A percentile compares a stretch with the other conserved stretches of the same genome.
phyloP scores from a whole-genome alignment of 2,329 filamentous ascomycete genomes.

The Pseudocercospora crystallina region DNA sequence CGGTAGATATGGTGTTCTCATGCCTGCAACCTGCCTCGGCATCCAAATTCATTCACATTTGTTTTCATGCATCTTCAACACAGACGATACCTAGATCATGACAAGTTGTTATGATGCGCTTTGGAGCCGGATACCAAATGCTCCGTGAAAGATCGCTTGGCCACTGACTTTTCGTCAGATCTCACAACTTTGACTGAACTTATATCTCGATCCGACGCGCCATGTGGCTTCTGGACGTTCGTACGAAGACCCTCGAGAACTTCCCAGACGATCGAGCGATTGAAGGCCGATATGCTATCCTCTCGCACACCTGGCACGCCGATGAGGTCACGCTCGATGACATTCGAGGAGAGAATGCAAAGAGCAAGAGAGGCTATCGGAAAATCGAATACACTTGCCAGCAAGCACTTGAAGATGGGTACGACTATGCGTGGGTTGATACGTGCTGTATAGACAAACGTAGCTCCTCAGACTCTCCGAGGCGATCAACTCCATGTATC shows the following conservation, averaged over 20 bases:
- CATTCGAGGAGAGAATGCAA: constrained; percentile 9
- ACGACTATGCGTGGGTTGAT: constrained; percentile 13
- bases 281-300: constrained; percentile 15
- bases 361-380: constrained; percentile 9
- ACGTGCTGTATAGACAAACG: constrained; percentile 27
- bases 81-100: too few relatives aligned
- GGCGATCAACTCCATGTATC: constrained; percentile 24
- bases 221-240: constrained; percentile 20
- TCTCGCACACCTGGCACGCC: constrained; percentile 21
- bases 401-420: constrained; percentile 7
- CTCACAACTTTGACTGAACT: too few relatives aligned
- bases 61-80: too few relatives aligned
- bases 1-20: too few relatives aligned
- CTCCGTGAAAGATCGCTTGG: too few relatives aligned
- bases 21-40: too few relatives aligned
- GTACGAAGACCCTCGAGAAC: constrained; percentile 6
- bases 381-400: constrained; percentile 14
- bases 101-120: too few relatives aligned
- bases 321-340: constrained; percentile 19
- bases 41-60: too few relatives aligned
- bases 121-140: too few relatives aligned
- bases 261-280: constrained; percentile 15
- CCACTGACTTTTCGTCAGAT: too few relatives aligned
- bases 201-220: too few relatives aligned
- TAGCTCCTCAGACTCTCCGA: constrained; percentile 23